Base-by-base conservation (phyloP, 148 eudicot species). In the Rhododendron henanense region DNA sequence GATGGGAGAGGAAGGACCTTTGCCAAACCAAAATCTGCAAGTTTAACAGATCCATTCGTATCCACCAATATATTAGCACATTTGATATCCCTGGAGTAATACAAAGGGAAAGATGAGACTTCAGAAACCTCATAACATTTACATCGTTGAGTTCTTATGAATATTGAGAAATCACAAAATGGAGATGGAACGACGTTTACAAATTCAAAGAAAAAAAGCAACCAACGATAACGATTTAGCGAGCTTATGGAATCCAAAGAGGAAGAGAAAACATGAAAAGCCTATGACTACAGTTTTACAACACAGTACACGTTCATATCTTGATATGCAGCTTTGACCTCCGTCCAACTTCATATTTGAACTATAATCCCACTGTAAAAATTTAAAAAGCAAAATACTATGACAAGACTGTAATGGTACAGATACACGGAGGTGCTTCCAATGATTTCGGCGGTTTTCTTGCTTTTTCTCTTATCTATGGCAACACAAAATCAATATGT, bases 21-120 rank as follows among this genome's bases (percentile, higher is more conserved):
- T 82, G 98, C 98, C 92, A 96, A 92, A 67, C 98, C 98, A 88
- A 96, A 96, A 91, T 96, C 98, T 10, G 98, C 96, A 79, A 94
- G 98, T 74, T 96, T 96, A 85, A 96, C 95, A 51, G 90, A 90
- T 78, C 98, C 98, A 85, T 81, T 87, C 45, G 95, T 88, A 87
- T 90, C 94, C 84, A 94, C 96, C 90, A 96, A 90, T 90, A 94
- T 93, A 85, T 96, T 96, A 74, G 96, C 98, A 91, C 98, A 92
- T 87, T 96, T 96, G 59, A 96, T 94, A 90, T 96, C 98, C 91
- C 98, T 96, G 90, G 57, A 31, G 87, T 31, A 59, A 16, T 65
- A 85, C 85, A 69, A 45, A 41, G 25, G 55, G 10, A 78, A 69
- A 77, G 28, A 57, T 15, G 47, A 59, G 81, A 77, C 25, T 21